These are phyloP conservation scores for Ceratobasidium papillatum DNA, from an alignment of 1,284 basidiomycete genomes.

Conservation along the genomic window DNA sequence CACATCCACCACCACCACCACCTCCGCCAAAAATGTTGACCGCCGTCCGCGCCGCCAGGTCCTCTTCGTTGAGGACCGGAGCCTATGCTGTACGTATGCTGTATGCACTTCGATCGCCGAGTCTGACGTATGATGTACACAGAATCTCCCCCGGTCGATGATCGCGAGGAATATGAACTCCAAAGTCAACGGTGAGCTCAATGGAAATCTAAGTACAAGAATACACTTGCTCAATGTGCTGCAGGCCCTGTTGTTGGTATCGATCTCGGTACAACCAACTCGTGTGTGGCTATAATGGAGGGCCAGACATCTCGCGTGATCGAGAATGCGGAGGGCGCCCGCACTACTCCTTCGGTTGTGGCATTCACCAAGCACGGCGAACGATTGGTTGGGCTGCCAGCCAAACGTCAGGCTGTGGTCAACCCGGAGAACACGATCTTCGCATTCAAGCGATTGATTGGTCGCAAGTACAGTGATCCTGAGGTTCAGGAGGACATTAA, in stretches of 20 bases:
- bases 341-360: conserved; percentile 97
- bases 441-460: conserved; percentile 96
- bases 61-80: conserved; percentile 66
- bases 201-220: not conserved
- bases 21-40: conserved; percentile 72
- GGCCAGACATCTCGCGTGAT: conserved; percentile 94
- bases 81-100: conserved; percentile 66
- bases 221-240: not conserved
- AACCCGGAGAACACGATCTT: conserved; percentile 95
- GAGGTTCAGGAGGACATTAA: conserved; percentile 92
- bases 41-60: conserved; percentile 67
- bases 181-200: conserved; percentile 44
- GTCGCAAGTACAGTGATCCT: conserved; percentile 90
- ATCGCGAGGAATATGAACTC: conserved; percentile 48
- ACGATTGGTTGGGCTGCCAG: conserved; percentile 93
- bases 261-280: conserved; percentile 89
- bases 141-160: conserved; percentile 43
- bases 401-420: conserved; percentile 96
- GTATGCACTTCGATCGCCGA: not conserved
- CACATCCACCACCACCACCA: conserved; percentile 57
- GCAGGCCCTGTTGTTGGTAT: conserved; percentile 83
- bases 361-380: conserved; percentile 97
- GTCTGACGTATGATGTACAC: conserved; percentile 3
- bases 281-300: conserved; percentile 95
- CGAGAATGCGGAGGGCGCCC: conserved; percentile 97